Conservation (phyloP, 176 grass and related monocot genomes). For the Triticum dicoccoides region DNA sequence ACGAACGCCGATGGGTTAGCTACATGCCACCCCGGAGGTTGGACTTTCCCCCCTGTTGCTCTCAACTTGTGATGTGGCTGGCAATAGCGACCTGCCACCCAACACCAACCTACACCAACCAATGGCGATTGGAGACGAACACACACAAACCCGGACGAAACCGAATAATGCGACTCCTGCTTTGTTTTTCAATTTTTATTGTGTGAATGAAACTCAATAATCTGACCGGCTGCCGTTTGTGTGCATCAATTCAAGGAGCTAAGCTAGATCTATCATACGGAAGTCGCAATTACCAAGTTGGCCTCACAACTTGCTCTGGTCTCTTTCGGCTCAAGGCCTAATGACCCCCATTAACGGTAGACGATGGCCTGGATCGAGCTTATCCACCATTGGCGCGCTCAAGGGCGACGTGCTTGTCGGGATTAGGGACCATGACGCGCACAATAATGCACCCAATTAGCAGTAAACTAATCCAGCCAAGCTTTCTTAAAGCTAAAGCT, state of each 20-base stretch:
- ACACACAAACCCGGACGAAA: constrained; percentile 7
- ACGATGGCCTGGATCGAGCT: constrained; percentile 27
- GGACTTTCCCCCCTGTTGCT: constrained; percentile 49
- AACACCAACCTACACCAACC: constrained; percentile 31
- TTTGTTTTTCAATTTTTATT: not conserved
- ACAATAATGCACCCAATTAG: constrained; percentile 49
- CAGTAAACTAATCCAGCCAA: constrained; percentile 39
- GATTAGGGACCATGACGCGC: constrained; percentile 66
- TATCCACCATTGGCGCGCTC: constrained; percentile 48
- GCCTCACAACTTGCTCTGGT: constrained; percentile 27
- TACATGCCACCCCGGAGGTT: constrained; percentile 38
- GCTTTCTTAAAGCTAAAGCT: constrained; percentile 87
- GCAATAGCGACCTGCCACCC: constrained; percentile 49
- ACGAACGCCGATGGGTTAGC: constrained; percentile 33
- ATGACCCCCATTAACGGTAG: constrained; percentile 45
- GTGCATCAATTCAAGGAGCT: constrained; percentile 1
- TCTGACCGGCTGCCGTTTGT: not conserved
- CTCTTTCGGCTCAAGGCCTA: constrained; percentile 58
- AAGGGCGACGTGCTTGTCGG: constrained; percentile 73
- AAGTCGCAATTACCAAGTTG: constrained; percentile 37
- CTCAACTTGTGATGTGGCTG: constrained; percentile 38
- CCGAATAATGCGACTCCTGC: constrained; percentile 36
- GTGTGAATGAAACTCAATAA: not conserved
- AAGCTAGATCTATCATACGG: not conserved
- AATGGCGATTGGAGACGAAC: not conserved